A percentile compares a stretch with the other conserved stretches of the same genome.
Conservation (phyloP, 768 basidiomycete genomes). For the Phylloporus scabripes region DNA sequence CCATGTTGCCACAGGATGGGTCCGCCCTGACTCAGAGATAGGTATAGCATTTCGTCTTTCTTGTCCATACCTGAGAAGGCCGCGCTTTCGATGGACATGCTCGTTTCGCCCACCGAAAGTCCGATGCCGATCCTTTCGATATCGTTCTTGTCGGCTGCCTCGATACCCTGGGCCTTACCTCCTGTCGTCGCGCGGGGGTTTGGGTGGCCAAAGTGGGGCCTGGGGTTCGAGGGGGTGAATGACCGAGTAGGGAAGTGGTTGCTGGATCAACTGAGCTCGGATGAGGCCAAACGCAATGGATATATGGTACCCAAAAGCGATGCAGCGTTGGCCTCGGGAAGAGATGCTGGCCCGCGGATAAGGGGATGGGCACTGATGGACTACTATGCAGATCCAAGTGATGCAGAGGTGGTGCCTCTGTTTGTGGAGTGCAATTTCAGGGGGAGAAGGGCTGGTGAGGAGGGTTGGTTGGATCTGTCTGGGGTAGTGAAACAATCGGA, state of each 20-base stretch:
- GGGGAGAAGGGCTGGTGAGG: conserved; percentile 40
- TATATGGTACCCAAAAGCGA: background rate
- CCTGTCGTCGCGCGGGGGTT: conserved; percentile 73
- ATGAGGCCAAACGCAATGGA: background rate
- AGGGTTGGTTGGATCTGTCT: conserved; percentile 32
- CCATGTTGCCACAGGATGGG: background rate
- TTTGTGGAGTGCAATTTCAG: conserved; percentile 76
- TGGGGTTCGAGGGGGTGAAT: conserved; percentile 89
- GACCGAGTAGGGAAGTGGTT: conserved; percentile 68
- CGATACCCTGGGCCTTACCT: conserved; percentile 77
- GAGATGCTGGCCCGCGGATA: conserved; percentile 37
- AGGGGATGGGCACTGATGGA: conserved; percentile 77
- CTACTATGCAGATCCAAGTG: conserved; percentile 56
- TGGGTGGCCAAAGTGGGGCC: conserved; percentile 69
- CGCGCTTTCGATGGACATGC: conserved; percentile 46
- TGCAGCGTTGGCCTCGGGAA: background rate
- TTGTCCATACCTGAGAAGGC: conserved; percentile 82
- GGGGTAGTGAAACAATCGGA: background rate
- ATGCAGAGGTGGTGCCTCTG: conserved; percentile 51
- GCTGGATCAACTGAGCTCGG: conserved; percentile 41
- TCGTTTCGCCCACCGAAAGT: conserved; percentile 37
- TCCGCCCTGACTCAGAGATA: conserved; percentile 25
- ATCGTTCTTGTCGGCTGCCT: conserved; percentile 75
- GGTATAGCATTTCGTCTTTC: conserved; percentile 80
- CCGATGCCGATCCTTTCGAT: conserved; percentile 55